Conservation (phyloP, 768 basidiomycete species). For the Rhodotorula diobovata region DNA sequence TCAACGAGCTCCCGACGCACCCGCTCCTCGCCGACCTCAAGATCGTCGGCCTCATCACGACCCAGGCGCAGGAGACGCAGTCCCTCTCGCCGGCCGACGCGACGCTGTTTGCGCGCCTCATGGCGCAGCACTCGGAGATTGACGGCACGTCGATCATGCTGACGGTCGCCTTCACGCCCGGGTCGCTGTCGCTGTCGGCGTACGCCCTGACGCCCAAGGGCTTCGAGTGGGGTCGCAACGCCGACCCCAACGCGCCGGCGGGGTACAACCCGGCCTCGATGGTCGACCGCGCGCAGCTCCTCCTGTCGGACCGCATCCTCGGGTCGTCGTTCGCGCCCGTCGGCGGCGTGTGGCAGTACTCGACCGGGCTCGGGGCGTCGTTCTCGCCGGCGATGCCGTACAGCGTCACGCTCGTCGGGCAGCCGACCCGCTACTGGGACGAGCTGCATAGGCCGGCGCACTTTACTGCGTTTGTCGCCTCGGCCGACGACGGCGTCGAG, state of each 20-base stretch:
- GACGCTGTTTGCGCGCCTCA: constrained; percentile 88
- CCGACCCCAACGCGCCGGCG: constrained; percentile 46
- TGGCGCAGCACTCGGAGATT: constrained; percentile 85
- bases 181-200: constrained; percentile 89
- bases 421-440: constrained; percentile 41
- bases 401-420: constrained; percentile 39
- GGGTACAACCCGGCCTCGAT: constrained; percentile 93
- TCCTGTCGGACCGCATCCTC: constrained; percentile 89
- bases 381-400: constrained; percentile 43
- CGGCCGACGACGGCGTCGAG: constrained; percentile 26
- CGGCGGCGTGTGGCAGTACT: constrained; percentile 94
- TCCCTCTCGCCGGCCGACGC: constrained; percentile 91
- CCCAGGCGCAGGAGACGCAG: constrained; percentile 84
- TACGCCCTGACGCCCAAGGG: constrained; percentile 85
- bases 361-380: constrained; percentile 29
- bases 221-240: constrained; percentile 98
- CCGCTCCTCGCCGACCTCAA: constrained; percentile 91
- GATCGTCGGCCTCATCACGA: constrained; percentile 51
- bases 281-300: constrained; percentile 84
- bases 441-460: constrained; percentile 39
- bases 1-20: constrained; percentile 81
- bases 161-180: constrained; percentile 93
- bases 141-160: constrained; percentile 93
- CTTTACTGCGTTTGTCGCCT: constrained; percentile 39
- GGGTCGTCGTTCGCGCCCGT: constrained; percentile 90